Evolutionary conservation across 176 grass and related monocot genomes (phyloP), one percentile per base, ranked within the genome.

Genomic region (Alloteropsis semialata): DNA sequence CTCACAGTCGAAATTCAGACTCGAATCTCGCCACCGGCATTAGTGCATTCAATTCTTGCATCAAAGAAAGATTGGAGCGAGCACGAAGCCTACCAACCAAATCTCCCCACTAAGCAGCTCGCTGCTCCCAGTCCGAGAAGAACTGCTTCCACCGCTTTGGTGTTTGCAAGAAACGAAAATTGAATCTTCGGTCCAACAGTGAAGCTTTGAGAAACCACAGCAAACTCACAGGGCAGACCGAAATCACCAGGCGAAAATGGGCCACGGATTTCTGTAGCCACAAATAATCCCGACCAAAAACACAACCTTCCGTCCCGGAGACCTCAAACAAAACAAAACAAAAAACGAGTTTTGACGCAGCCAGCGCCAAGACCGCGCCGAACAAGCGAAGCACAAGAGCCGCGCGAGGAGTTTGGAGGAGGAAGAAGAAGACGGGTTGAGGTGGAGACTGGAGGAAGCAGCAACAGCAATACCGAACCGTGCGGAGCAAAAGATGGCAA

Each of bases 281-380:
- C 3, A 44, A 63, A 65, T 25, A 80, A 82, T 62, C 79, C 42
- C 42, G 73, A 48, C 38, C 15, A 44, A 56, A 56, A 86, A 45
- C 19, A 18, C 77, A 65, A 72, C 38, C 81, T 84, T 77, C 50
- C 64, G 72, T 58, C 62, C 67, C 4, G 18, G 61, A 68, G 58
- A 76, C 33, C 59, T 86, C 69, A 22, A n/a, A n/a, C n/a, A n/a
- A n/a, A n/a, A n/a, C n/a, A n/a, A n/a, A n/a, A 51, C 41, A 45
- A 19, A 85, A 77, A 82, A 80, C 18, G 87, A 80, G 36, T 16
- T 84, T 79, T 75, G 71, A 28, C 18, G 65, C 66, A 32, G 65
- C 50, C 44, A 42, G 65, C 36, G 60, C 54, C 75, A 56, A 80
- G 53, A 29, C 61, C 42, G 19, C 39, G 53, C 58, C 25, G 19